phyloP scores from a whole-genome alignment of 495 filamentous ascomycete species.

The Hypoxylon subgilvum region DNA sequence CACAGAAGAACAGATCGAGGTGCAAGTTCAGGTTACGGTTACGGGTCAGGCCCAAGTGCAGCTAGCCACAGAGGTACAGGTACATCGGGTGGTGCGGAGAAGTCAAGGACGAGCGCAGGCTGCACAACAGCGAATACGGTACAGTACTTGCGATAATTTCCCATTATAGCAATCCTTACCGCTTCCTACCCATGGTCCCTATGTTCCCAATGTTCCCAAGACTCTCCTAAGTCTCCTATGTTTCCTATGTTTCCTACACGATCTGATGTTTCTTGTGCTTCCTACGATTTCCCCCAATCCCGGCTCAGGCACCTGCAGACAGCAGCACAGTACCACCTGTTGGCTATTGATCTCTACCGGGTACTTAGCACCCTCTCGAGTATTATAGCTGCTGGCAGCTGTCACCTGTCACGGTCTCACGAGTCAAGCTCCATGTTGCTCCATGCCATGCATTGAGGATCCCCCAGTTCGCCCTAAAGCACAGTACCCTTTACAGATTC shows the following conservation, averaged over 20 bases:
- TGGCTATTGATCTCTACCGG: slow-evolving; percentile 5
- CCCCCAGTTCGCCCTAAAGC: too few species aligned
- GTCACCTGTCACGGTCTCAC: slow-evolving; percentile 12
- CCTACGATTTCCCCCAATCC: slow-evolving; percentile 16
- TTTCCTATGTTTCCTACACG: too few species aligned
- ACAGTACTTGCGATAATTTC: slow-evolving; percentile 32
- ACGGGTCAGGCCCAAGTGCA: neutral
- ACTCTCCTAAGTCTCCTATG: too few species aligned
- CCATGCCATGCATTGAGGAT: too few species aligned
- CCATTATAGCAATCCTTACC: slow-evolving; percentile 32
- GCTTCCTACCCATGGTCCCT: too few species aligned
- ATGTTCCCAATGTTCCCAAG: neutral
- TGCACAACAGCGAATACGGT: slow-evolving; percentile 19
- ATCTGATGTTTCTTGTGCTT: too few species aligned
- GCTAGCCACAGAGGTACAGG: slow-evolving; percentile 5
- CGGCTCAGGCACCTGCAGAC: slow-evolving; percentile 4
- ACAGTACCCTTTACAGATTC: slow-evolving; percentile 6
- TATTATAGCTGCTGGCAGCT: slow-evolving; percentile 14
- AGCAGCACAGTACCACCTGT: too few species aligned
- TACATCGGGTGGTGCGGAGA: slow-evolving; percentile 17
- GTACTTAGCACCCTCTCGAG: slow-evolving; percentile 1
- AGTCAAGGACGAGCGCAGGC: slow-evolving; percentile 17
- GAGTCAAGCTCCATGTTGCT: slow-evolving; percentile 1
- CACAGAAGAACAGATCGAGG: neutral
- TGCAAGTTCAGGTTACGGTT: slow-evolving; percentile 4